These are phyloP conservation scores for Nannochloropsis gaditana DNA, from an alignment of 108 stramenopile genomes.

Conservation along the genomic window DNA sequence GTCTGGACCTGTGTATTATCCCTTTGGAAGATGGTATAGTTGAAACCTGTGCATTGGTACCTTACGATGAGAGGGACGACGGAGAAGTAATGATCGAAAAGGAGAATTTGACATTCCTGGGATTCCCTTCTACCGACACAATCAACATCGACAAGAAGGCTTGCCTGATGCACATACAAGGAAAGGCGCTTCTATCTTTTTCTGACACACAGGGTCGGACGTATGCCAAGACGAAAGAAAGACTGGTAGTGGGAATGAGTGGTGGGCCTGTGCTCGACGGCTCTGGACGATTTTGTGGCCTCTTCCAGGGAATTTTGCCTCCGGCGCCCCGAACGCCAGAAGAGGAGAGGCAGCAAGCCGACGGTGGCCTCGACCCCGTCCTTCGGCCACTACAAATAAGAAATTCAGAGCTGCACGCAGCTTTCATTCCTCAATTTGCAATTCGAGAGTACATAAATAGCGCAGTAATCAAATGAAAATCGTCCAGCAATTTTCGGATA, in stretches of 20 bases:
- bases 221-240: neutral
- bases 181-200: neutral
- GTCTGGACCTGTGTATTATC: neutral
- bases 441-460: neutral
- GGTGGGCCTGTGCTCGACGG: neutral
- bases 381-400: neutral
- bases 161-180: neutral
- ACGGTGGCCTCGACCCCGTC: neutral
- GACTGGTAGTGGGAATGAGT: conserved; percentile 8
- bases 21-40: neutral
- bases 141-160: neutral
- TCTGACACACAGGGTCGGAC: neutral
- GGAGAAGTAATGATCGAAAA: neutral
- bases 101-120: conserved; percentile 9
- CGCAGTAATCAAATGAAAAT: too few species aligned
- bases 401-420: neutral
- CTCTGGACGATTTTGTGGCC: neutral
- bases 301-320: conserved; percentile 7
- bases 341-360: conserved; percentile 9
- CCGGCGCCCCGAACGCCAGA: neutral
- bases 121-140: neutral
- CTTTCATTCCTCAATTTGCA: neutral
- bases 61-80: neutral
- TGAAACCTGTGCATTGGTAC: neutral
- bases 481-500: too few species aligned